A percentile compares a stretch with the other conserved stretches of the same genome.
phyloP scores from a whole-genome alignment of 371 early-diverging fungal species.

The Mortierella sp. region DNA sequence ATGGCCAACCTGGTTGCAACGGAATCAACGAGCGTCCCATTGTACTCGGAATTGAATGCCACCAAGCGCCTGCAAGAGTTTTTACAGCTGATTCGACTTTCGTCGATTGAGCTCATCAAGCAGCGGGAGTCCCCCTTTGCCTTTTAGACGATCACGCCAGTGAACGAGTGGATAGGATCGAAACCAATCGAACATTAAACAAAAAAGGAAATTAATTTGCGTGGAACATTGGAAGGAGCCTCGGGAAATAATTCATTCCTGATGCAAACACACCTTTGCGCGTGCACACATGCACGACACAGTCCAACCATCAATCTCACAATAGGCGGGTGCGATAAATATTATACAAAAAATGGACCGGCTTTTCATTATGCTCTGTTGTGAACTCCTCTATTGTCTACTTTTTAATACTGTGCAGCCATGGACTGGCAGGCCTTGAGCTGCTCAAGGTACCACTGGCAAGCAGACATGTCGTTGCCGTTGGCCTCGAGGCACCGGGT shows the following conservation, averaged over 20 bases:
- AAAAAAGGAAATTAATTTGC: constrained; percentile 3
- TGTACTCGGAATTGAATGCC: constrained; percentile 44
- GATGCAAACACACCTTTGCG: too few species aligned
- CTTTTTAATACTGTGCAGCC: constrained; percentile 59
- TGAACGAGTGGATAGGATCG: background rate
- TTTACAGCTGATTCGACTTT: constrained; percentile 34
- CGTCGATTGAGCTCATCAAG: constrained; percentile 40
- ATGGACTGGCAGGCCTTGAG: constrained; percentile 89
- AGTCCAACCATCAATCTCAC: too few species aligned
- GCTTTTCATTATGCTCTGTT: too few species aligned
- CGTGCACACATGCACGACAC: too few species aligned
- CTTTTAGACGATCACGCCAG: too few species aligned
- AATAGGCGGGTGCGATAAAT: too few species aligned
- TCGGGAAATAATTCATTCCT: too few species aligned
- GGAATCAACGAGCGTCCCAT: constrained; percentile 22
- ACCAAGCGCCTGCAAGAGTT: constrained; percentile 38
- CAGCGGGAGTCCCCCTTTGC: constrained; percentile 37
- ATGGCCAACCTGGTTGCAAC: constrained; percentile 46
- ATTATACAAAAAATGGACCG: too few species aligned
- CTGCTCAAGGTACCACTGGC: constrained; percentile 90
- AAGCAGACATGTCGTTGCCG: constrained; percentile 80
- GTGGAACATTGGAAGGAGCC: background rate
- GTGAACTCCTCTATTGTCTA: too few species aligned
- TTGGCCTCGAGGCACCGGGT: constrained; percentile 86
- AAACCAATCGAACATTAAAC: background rate